Conservation (phyloP, 129 eudicot genomes). For the Helichrysum umbraculigerum region DNA sequence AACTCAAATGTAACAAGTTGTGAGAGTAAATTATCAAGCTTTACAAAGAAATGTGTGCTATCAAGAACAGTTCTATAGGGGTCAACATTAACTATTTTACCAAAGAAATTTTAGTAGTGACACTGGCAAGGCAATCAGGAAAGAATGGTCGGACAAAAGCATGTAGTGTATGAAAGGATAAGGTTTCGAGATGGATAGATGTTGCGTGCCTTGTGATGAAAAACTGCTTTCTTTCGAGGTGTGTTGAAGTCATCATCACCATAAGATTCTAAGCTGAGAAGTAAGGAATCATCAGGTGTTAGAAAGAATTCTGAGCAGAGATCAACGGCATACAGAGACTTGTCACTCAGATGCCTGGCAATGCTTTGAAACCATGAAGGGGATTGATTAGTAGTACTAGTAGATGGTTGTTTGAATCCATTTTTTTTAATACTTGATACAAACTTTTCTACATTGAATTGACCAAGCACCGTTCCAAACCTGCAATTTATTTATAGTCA, state of each 20-base stretch:
- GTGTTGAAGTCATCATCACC: constrained; percentile 53
- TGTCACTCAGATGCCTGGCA: constrained; percentile 48
- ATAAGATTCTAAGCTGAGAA: constrained; percentile 52
- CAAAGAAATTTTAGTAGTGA: background rate
- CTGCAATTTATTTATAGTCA: constrained; percentile 30
- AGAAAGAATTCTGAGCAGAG: constrained; percentile 60
- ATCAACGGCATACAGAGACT: constrained; percentile 62
- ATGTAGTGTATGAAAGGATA: background rate
- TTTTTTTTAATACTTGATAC: constrained; percentile 47
- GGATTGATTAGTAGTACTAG: constrained; percentile 36
- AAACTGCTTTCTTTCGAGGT: constrained; percentile 71
- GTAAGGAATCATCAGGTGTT: constrained; percentile 64
- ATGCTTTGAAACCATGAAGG: constrained; percentile 54
- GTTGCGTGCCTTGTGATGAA: constrained; percentile 83
- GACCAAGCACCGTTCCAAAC: constrained; percentile 73
- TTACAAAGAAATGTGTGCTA: background rate
- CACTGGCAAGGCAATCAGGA: background rate
- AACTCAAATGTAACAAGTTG: background rate
- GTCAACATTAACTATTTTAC: background rate
- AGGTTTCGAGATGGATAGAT: constrained; percentile 5
- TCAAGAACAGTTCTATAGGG: background rate
- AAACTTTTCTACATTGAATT: constrained; percentile 75
- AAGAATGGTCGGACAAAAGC: background rate
- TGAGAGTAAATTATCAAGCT: background rate
- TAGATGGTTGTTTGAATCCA: constrained; percentile 29